Evolutionary conservation across 495 filamentous ascomycete genomes (phyloP).

Genomic region (Neurospora sublineolata): DNA sequence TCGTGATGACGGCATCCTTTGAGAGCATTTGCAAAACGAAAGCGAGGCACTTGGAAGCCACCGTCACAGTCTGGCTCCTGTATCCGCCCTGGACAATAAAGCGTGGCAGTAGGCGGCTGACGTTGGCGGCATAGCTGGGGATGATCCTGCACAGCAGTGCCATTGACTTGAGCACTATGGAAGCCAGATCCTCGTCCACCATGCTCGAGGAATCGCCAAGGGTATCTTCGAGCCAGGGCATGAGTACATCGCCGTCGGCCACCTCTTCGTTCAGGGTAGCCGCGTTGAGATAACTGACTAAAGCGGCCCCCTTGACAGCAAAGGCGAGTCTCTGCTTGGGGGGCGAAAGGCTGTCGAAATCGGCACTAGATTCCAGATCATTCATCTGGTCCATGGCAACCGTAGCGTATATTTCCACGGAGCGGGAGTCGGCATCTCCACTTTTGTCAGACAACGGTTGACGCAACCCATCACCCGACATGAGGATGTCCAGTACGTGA

Average conservation of each 20-base stretch:
- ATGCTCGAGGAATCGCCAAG: constrained; percentile 71
- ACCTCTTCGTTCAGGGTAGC: constrained; percentile 65
- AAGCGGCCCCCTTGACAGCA: constrained; percentile 66
- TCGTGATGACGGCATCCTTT: constrained; percentile 87
- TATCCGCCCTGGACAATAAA: constrained; percentile 75
- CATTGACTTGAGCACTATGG: constrained; percentile 66
- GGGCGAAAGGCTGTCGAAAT: constrained; percentile 75
- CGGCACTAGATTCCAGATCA: constrained; percentile 75
- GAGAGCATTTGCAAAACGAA: constrained; percentile 68
- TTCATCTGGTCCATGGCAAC: constrained; percentile 72
- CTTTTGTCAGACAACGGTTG: constrained; percentile 27
- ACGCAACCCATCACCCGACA: constrained; percentile 34
- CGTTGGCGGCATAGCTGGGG: constrained; percentile 55
- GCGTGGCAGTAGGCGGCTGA: constrained; percentile 70
- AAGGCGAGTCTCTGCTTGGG: constrained; percentile 83
- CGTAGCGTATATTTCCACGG: constrained; percentile 59
- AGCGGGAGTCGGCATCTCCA: constrained; percentile 37
- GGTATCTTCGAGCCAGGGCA: constrained; percentile 75
- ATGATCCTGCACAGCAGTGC: constrained; percentile 67
- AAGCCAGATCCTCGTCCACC: constrained; percentile 59
- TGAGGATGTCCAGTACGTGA: constrained; percentile 67
- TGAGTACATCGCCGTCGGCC: constrained; percentile 67
- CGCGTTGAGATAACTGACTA: constrained; percentile 81
- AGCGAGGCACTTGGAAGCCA: constrained; percentile 74
- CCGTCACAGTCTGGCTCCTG: constrained; percentile 47